These are phyloP conservation scores for Cystobasidium pallidum DNA, from an alignment of 1,284 basidiomycete species.

Conservation along the genomic window DNA sequence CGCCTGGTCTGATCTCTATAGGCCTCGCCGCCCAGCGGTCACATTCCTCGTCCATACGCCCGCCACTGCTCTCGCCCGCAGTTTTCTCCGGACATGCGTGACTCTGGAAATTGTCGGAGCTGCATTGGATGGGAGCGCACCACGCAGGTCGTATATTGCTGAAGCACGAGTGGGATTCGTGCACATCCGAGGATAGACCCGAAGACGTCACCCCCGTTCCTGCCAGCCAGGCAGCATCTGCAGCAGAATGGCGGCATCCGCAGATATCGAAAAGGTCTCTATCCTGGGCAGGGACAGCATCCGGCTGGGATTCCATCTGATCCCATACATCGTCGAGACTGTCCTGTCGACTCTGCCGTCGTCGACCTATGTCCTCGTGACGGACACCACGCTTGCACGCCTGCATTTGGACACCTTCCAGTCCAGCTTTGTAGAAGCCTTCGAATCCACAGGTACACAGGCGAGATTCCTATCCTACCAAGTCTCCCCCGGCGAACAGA, in stretches of 20 bases:
- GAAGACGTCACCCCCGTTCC: neutral
- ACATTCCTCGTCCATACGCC: neutral
- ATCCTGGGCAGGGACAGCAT: slow-evolving; percentile 87
- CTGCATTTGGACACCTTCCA: slow-evolving; percentile 74
- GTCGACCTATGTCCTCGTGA: slow-evolving; percentile 89
- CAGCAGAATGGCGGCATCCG: slow-evolving; percentile 4
- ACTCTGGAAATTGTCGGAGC: neutral
- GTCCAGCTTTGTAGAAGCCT: slow-evolving; percentile 64
- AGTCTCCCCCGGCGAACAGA: slow-evolving; percentile 86
- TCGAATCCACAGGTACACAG: slow-evolving; percentile 52
- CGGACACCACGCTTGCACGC: slow-evolving; percentile 83
- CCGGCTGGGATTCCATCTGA: slow-evolving; percentile 87
- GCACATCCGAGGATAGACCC: neutral
- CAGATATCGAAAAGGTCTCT: slow-evolving; percentile 63
- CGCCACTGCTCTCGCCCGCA: slow-evolving; percentile 14
- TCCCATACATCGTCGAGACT: slow-evolving; percentile 80
- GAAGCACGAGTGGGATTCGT: neutral
- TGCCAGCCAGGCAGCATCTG: neutral
- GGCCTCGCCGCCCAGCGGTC: too few relatives aligned
- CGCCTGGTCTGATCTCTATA: too few relatives aligned
- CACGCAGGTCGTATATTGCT: neutral
- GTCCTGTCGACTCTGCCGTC: slow-evolving; percentile 75
- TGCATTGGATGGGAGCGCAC: slow-evolving; percentile 4
- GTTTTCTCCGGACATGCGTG: slow-evolving; percentile 1
- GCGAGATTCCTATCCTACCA: slow-evolving; percentile 74